Evolutionary conservation across 2,329 filamentous ascomycete genomes (phyloP).

Genomic region (Ophiosphaerella korrae): DNA sequence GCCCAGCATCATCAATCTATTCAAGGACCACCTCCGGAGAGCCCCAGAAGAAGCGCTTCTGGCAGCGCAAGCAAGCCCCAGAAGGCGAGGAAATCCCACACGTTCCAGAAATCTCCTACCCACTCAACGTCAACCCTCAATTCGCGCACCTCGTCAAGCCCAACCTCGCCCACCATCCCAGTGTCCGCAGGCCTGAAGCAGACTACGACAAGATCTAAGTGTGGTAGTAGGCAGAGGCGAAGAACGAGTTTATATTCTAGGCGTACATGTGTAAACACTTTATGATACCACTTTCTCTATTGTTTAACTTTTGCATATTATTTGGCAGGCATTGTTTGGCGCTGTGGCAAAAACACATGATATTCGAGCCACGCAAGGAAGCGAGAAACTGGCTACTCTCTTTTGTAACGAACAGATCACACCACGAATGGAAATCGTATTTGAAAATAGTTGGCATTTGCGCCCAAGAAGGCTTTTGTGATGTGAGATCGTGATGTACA

Average conservation of each 20-base stretch:
- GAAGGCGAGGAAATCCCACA: slow-evolving; percentile 50
- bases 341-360: not conserved
- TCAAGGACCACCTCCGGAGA: slow-evolving; percentile 40
- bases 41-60: slow-evolving; percentile 36
- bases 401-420: not conserved
- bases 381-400: not conserved
- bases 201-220: slow-evolving; percentile 37
- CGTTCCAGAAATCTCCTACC: slow-evolving; percentile 61
- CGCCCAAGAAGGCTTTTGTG: too few species aligned
- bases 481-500: not conserved
- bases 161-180: slow-evolving; percentile 62
- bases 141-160: slow-evolving; percentile 61
- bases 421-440: not conserved
- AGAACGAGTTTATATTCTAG: too few species aligned
- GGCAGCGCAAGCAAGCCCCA: slow-evolving; percentile 32
- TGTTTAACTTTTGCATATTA: slow-evolving; percentile 11
- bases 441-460: too few species aligned
- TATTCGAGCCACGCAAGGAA: not conserved
- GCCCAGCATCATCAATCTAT: slow-evolving; percentile 40
- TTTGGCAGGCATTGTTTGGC: slow-evolving; percentile 8
- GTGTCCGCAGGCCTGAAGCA: slow-evolving; percentile 34
- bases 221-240: not conserved
- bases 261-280: slow-evolving; percentile 5
- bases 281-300: slow-evolving; percentile 39
- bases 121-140: slow-evolving; percentile 59